A percentile compares a stretch with the other conserved stretches of the same genome.
phyloP scores from a whole-genome alignment of 441 rosid species.

The Eutrema salsugineum region DNA sequence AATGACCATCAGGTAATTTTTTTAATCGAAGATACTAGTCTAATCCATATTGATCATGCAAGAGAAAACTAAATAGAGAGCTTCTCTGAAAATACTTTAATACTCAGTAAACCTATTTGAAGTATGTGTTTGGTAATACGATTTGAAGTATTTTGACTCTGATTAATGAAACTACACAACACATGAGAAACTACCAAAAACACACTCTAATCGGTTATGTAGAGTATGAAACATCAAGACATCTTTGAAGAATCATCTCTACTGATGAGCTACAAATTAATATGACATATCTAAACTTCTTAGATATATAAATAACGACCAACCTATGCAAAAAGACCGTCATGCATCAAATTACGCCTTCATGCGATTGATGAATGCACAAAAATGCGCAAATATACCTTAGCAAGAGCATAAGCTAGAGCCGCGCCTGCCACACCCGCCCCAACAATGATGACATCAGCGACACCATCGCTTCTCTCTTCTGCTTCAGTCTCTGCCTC shows the following conservation, averaged over 20 bases:
- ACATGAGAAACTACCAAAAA: not conserved
- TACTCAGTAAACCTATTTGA: not conserved
- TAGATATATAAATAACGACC: not conserved
- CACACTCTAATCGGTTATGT: not conserved
- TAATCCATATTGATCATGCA: not conserved
- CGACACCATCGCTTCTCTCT: conserved; percentile 18
- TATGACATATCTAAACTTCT: not conserved
- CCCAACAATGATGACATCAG: conserved; percentile 28
- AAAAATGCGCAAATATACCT: conserved; percentile 29
- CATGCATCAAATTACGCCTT: not conserved
- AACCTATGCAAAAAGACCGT: not conserved
- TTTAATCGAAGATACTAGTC: not conserved
- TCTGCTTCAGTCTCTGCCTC: conserved; percentile 5
- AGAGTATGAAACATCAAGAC: not conserved
- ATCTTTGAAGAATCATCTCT: not conserved
- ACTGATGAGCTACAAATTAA: not conserved
- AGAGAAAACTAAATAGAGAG: not conserved
- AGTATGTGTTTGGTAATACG: not conserved
- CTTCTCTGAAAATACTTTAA: not conserved
- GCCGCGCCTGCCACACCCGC: conserved; percentile 67
- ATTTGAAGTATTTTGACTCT: too few relatives aligned
- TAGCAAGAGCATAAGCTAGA: conserved; percentile 71
- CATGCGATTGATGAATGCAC: not conserved
- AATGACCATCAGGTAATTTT: too few relatives aligned
- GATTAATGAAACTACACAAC: not conserved